Percentiles rank a stretch among this genome's conserved stretches.
phyloP scores from a whole-genome alignment of 495 filamentous ascomycete genomes.

The Penicillium robsamsonii region DNA sequence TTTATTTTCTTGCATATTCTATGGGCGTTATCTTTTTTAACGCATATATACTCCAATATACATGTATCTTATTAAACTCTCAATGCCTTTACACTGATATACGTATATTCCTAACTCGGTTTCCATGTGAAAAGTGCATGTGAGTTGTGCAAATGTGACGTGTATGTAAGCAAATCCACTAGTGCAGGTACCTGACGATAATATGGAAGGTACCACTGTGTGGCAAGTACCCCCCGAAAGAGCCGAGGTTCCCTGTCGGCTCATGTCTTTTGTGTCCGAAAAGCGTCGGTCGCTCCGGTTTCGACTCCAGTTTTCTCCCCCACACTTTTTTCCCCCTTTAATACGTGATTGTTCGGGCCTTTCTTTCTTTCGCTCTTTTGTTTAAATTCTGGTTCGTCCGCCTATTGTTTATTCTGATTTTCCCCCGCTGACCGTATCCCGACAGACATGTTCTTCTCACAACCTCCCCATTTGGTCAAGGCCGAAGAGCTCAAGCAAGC shows the following conservation, averaged over 20 bases:
- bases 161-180: conserved; percentile 15
- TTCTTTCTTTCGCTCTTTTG: background rate
- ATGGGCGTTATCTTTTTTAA: background rate
- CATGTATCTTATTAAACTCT: background rate
- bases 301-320: conserved; percentile 19
- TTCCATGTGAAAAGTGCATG: conserved; percentile 20
- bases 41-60: background rate
- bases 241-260: conserved; percentile 14
- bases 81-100: too few species aligned
- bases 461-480: conserved; percentile 40
- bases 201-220: background rate
- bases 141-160: conserved; percentile 14
- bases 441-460: conserved; percentile 41
- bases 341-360: background rate
- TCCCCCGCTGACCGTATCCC: background rate
- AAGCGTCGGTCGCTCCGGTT: conserved; percentile 23
- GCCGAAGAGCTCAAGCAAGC: conserved; percentile 42
- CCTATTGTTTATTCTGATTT: conserved; percentile 8
- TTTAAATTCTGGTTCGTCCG: background rate
- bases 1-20: background rate
- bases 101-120: background rate
- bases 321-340: conserved; percentile 15
- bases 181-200: conserved; percentile 11
- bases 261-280: conserved; percentile 13
- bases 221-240: conserved; percentile 9